A percentile compares a stretch with the other conserved stretches of the same genome.
phyloP scores from a whole-genome alignment of 2,329 filamentous ascomycete genomes.

The Fusarium multiceps region DNA sequence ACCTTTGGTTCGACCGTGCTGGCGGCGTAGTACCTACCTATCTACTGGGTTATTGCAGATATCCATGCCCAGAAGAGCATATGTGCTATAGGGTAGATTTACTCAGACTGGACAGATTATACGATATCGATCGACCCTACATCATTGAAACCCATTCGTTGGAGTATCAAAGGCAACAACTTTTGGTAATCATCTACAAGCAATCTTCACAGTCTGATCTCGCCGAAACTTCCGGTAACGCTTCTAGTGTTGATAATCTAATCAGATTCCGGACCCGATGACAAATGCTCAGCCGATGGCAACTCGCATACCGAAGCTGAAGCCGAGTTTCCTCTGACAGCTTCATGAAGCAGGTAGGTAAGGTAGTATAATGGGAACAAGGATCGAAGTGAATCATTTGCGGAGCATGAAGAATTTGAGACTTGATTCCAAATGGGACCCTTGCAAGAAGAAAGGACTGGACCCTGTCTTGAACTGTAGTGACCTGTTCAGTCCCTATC shows the following conservation, averaged over 20 bases:
- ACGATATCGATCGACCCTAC: not conserved
- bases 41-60: not conserved
- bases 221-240: not conserved
- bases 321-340: conserved; percentile 28
- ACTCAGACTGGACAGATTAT: not conserved
- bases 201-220: not conserved
- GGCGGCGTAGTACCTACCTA: not conserved
- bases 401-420: not conserved
- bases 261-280: conserved; percentile 40
- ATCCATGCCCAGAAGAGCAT: not conserved
- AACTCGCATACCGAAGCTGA: conserved; percentile 37
- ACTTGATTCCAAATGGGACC: conserved; percentile 35
- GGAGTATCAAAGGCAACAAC: not conserved
- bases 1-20: not conserved
- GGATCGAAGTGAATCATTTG: not conserved
- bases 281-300: conserved; percentile 32
- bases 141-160: not conserved
- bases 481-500: conserved; percentile 21
- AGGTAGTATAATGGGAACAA: not conserved
- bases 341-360: conserved; percentile 2
- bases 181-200: not conserved
- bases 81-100: not conserved
- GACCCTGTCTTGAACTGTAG: not conserved
- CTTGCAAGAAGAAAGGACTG: not conserved
- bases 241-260: conserved; percentile 29